Conservation (phyloP, 257 asterid species). For the Nicotiana obtusifolia region DNA sequence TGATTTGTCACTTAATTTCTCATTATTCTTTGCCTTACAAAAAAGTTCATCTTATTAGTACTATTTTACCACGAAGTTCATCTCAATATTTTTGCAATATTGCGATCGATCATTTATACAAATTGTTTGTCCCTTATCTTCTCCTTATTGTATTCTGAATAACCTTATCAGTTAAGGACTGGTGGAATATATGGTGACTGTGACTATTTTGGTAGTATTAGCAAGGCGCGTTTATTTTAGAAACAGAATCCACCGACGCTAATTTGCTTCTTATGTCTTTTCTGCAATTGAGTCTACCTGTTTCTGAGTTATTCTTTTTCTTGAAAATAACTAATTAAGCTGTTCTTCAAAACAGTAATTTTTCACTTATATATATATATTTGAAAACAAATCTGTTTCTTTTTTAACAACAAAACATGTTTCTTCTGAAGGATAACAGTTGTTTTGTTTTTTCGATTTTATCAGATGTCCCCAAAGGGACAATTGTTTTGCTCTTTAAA, state of each 20-base stretch:
- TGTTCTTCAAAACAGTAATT: too few relatives aligned
- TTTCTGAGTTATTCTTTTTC: too few relatives aligned
- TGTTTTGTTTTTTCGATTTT: too few relatives aligned
- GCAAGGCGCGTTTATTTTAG: not conserved
- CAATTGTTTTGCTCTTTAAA: not conserved
- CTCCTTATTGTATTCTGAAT: not conserved
- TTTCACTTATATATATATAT: too few relatives aligned
- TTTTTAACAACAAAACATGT: too few relatives aligned
- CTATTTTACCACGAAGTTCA: not conserved
- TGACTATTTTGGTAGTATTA: not conserved
- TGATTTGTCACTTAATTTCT: not conserved
- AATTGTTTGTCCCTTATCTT: not conserved
- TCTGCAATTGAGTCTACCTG: not conserved
- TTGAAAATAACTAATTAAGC: too few relatives aligned
- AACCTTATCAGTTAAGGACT: not conserved
- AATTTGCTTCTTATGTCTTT: not conserved
- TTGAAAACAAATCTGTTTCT: too few relatives aligned
- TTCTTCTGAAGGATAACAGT: too few relatives aligned
- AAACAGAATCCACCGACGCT: slow-evolving; percentile 6
- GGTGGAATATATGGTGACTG: not conserved
- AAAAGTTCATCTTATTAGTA: not conserved
- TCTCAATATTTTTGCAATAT: not conserved
- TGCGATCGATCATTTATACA: too few relatives aligned
- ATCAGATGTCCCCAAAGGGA: too few relatives aligned
- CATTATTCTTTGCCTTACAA: not conserved